Conservation (phyloP, 1,284 basidiomycete species). For the Apiotrichum siamense region DNA sequence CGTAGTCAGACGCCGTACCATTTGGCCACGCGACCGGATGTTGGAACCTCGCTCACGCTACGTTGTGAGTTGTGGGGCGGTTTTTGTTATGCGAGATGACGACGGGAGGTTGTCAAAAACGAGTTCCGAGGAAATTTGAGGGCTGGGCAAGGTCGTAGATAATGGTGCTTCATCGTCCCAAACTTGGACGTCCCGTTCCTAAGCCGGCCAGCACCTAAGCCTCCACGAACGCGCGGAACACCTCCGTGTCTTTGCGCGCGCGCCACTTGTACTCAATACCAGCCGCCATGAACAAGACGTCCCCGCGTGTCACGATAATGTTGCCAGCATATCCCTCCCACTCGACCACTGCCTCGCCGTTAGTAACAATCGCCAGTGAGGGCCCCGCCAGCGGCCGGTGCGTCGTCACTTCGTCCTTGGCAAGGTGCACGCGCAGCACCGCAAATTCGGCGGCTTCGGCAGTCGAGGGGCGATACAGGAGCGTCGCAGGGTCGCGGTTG, state of each 20-base stretch:
- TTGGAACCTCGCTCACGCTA: too few relatives aligned
- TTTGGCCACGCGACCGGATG: too few relatives aligned
- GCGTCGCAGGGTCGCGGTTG: constrained; percentile 25
- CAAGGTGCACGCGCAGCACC: constrained; percentile 63
- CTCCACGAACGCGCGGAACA: constrained; percentile 71
- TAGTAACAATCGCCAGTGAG: constrained; percentile 71
- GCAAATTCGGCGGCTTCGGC: constrained; percentile 93
- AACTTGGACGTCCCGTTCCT: too few relatives aligned
- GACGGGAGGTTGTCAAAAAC: too few relatives aligned
- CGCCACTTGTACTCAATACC: constrained; percentile 55
- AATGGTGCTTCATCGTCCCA: too few relatives aligned
- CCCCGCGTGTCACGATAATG: constrained; percentile 59
- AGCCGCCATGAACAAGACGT: constrained; percentile 81
- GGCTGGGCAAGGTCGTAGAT: too few relatives aligned
- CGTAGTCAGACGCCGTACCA: too few relatives aligned
- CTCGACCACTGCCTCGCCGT: constrained; percentile 56
- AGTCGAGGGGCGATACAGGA: constrained; percentile 88
- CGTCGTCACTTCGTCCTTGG: constrained; percentile 41
- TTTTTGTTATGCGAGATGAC: too few relatives aligned
- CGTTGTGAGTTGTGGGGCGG: too few relatives aligned
- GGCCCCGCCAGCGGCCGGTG: constrained; percentile 70
- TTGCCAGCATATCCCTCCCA: constrained; percentile 32
- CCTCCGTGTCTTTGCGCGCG: constrained; percentile 49
- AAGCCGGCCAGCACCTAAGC: too few relatives aligned
- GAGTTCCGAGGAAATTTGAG: too few relatives aligned